Percentiles rank a stretch among this genome's conserved stretches.
Conservation (phyloP, 129 eudicot genomes). For the Dittrichia graveolens region DNA sequence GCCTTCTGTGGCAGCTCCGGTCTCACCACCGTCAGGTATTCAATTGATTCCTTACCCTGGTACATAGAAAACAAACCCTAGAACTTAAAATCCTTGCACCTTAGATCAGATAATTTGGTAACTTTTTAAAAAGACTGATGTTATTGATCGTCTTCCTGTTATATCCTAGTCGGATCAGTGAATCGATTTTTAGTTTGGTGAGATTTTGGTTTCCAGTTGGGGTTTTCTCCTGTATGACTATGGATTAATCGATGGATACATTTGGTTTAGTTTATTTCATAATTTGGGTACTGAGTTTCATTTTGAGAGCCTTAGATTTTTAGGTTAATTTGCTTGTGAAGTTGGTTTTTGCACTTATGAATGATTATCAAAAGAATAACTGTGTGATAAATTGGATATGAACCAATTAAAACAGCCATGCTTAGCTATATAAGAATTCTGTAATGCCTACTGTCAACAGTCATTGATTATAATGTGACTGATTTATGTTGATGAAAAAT, state of each 20-base stretch:
- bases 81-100: background rate
- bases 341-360: background rate
- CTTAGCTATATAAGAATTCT: constrained; percentile 1
- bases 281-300: constrained; percentile 15
- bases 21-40: constrained; percentile 71
- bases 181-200: constrained; percentile 7
- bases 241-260: background rate
- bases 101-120: background rate
- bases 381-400: background rate
- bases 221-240: background rate
- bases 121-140: background rate
- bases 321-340: constrained; percentile 19
- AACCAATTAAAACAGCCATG: constrained; percentile 2
- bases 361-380: constrained; percentile 9
- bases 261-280: constrained; percentile 14
- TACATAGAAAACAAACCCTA: background rate
- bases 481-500: background rate
- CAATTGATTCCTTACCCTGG: background rate
- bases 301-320: background rate
- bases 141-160: background rate
- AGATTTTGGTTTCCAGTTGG: background rate
- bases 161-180: background rate
- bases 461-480: background rate
- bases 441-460: background rate
- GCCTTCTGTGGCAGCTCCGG: constrained; percentile 62